Percentiles rank a stretch among this genome's conserved stretches.
Evolutionary conservation across 192 early-diverging fungal species (phyloP).

Genomic region (Rhizophlyctis rosea): DNA sequence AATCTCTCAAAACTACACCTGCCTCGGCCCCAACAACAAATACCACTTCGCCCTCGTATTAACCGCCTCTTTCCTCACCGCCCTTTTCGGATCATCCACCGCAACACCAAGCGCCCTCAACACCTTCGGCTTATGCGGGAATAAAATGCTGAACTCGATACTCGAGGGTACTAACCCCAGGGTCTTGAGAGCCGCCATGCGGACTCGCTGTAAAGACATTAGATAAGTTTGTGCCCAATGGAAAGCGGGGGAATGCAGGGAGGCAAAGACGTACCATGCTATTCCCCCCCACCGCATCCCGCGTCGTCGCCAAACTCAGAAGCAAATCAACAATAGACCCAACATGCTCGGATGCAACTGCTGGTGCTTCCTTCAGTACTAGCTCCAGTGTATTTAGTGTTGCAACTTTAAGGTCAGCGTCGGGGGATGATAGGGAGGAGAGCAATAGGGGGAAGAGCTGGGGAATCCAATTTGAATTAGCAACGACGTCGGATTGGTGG

Average conservation of each 20-base stretch:
- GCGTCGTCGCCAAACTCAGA: conserved; percentile 11
- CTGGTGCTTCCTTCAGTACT: conserved; percentile 67
- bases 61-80: conserved; percentile 84
- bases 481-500: too few relatives aligned
- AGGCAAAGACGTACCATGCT: conserved; percentile 16
- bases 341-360: conserved; percentile 56
- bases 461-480: conserved; percentile 3
- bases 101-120: conserved; percentile 59
- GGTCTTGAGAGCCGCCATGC: conserved; percentile 70
- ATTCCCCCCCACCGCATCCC: conserved; percentile 1
- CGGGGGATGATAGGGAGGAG: conserved; percentile 63
- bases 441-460: conserved; percentile 79
- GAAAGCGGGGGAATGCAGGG: background rate
- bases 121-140: conserved; percentile 60
- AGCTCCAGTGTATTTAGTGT: conserved; percentile 70
- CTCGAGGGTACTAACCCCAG: conserved; percentile 63
- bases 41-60: conserved; percentile 85
- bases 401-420: conserved; percentile 48
- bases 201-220: conserved; percentile 57
- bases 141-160: conserved; percentile 57
- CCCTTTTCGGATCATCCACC: conserved; percentile 84
- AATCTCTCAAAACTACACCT: background rate
- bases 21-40: conserved; percentile 35
- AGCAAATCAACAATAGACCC: conserved; percentile 26
- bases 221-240: background rate